These are phyloP conservation scores for Acorus gramineus DNA, from an alignment of 106 monocot species.

Conservation along the genomic window DNA sequence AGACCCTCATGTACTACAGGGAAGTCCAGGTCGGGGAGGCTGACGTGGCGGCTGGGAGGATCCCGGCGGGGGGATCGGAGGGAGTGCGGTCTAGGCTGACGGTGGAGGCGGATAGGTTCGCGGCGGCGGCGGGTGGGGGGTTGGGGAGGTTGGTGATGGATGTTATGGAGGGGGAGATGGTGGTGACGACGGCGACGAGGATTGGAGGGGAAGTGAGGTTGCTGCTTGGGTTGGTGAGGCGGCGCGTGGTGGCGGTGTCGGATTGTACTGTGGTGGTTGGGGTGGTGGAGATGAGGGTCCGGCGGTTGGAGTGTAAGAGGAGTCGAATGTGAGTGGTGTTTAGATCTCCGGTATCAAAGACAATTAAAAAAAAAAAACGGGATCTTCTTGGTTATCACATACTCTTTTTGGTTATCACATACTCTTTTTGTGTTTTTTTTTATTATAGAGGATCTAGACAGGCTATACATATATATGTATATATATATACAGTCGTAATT, in stretches of 20 bases:
- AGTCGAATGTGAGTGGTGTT: too few relatives aligned
- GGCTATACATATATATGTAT: too few relatives aligned
- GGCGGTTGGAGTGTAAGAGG: slow-evolving; percentile 24
- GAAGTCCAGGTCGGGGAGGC: slow-evolving; percentile 32
- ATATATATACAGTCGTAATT: too few relatives aligned
- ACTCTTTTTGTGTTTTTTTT: too few relatives aligned
- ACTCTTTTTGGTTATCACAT: too few relatives aligned
- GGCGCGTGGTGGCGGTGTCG: slow-evolving; percentile 28
- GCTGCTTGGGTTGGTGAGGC: slow-evolving; percentile 31
- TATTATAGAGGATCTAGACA: too few relatives aligned
- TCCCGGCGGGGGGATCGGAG: slow-evolving; percentile 29
- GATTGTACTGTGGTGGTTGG: slow-evolving; percentile 32
- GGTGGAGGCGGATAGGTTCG: slow-evolving; percentile 21
- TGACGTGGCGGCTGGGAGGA: slow-evolving; percentile 33
- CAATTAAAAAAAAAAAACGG: too few relatives aligned
- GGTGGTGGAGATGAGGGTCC: slow-evolving; percentile 16
- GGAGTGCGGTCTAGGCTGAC: slow-evolving; percentile 15
- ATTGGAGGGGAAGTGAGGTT: slow-evolving; percentile 32
- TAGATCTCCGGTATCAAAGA: too few relatives aligned
- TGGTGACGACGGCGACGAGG: slow-evolving; percentile 20
- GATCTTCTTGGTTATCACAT: too few relatives aligned
- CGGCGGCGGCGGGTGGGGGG: not conserved
- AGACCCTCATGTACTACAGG: slow-evolving; percentile 28
- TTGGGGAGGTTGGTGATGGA: slow-evolving; percentile 17
- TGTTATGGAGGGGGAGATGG: slow-evolving; percentile 20